Base-by-base conservation (phyloP, 1,139 yeast species). In the Suhomyces coccinellae region DNA sequence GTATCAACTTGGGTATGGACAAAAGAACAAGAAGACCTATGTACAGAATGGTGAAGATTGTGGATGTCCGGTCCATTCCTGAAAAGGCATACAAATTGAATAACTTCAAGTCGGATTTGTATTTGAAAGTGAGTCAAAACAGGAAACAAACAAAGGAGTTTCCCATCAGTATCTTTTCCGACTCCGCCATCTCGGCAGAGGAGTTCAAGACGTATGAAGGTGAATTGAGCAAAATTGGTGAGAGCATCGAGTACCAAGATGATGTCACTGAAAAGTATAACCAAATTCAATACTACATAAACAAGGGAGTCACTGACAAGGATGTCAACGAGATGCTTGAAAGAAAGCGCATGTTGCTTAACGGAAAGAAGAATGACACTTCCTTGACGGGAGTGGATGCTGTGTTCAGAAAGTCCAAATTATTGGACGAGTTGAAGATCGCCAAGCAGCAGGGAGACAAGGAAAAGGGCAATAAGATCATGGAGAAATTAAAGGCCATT, bases 41-140 rank as follows among this genome's bases (percentile, higher is more conserved):
- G 49, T 93, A 93, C 65, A 77, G 97, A 55, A 79, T 91, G 80
- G 96, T 93, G 38, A 85, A 82, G 59, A 82, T 95, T 43, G 84
- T 82, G 52, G 85, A 81, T 45, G 75, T 85, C 27, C 77, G 79
- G 38, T 67, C 73, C 38, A 57, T 55, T 15, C 77, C 78, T 3
- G 84, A 82, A 34, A 81, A 74, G 52, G 79, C 83, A 22, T 85
- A 85, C 62, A 70, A 65, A 38, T 66, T 84, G 57, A 81, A 82
- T 10, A 73, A 68, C 36, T 73, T 79, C 55, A 73, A 75, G 59
- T 77, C 83, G 53, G 82, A 83, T 62, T 73, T 82, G 52, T 82
- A 82, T 66, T 66, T 90, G 66, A 62, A 73, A 32, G 88, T 85
- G 9, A 73, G 86, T 35, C 87, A 84, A 57, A 90, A 87, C 49